Conservation (phyloP, 2,329 filamentous ascomycete species). For the Colletotrichum euphorbiae region DNA sequence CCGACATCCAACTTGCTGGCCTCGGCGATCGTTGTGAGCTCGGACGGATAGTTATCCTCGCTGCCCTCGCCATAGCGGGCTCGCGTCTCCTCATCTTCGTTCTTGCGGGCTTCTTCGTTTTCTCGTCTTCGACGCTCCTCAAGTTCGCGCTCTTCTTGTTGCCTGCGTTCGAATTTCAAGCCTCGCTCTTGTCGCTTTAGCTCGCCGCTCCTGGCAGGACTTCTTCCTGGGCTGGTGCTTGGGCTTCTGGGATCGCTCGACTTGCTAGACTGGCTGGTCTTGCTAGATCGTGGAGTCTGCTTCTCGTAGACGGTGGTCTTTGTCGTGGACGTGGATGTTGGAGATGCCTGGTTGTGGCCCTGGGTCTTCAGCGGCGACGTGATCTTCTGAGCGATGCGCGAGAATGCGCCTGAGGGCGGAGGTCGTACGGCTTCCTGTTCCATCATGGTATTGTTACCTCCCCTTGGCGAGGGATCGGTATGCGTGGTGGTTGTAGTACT, state of each 20-base stretch:
- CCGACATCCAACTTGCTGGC: slow-evolving; percentile 43
- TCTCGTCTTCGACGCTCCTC: slow-evolving; percentile 24
- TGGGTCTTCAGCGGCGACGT: slow-evolving; percentile 21
- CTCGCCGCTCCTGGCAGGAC: slow-evolving; percentile 26
- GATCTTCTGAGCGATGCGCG: slow-evolving; percentile 38
- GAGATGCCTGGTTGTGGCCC: neutral
- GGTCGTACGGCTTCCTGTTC: slow-evolving; percentile 13
- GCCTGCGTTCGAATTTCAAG: slow-evolving; percentile 20
- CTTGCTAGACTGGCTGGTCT: slow-evolving; percentile 31
- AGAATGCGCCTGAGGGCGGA: slow-evolving; percentile 40
- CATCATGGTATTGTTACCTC: slow-evolving; percentile 16
- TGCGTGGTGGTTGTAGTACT: neutral
- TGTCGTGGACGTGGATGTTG: slow-evolving; percentile 9
- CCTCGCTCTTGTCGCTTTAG: slow-evolving; percentile 28
- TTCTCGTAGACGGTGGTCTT: slow-evolving; percentile 32
- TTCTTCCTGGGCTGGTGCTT: neutral
- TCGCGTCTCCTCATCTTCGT: slow-evolving; percentile 32
- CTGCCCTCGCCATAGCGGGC: slow-evolving; percentile 27
- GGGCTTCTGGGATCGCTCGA: slow-evolving; percentile 25
- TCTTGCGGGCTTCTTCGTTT: slow-evolving; percentile 30
- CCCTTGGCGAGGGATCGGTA: slow-evolving; percentile 1
- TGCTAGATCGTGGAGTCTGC: slow-evolving; percentile 15
- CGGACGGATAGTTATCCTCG: slow-evolving; percentile 28
- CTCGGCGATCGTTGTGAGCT: slow-evolving; percentile 36
- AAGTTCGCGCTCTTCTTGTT: slow-evolving; percentile 29